A percentile compares a stretch with the other conserved stretches of the same genome.
These are phyloP conservation scores for Porogramme epimiltina DNA, from an alignment of 1,284 basidiomycete species.

Conservation along the genomic window DNA sequence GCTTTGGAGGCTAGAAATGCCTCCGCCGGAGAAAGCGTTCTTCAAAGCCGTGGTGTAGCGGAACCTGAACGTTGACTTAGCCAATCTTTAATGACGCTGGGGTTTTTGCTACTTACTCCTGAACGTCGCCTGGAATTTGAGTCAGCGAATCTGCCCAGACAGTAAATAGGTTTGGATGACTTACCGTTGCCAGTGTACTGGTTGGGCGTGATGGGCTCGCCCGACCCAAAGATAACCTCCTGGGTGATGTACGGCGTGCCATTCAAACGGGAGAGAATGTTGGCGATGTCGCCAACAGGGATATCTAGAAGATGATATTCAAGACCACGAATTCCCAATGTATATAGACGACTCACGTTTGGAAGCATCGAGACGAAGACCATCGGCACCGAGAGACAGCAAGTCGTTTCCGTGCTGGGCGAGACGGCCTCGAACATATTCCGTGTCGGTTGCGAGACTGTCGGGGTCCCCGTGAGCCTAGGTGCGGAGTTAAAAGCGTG, in stretches of 20 bases:
- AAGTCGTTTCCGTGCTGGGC: constrained; percentile 64
- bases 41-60: constrained; percentile 56
- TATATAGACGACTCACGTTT: constrained; percentile 48
- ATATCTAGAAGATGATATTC: constrained; percentile 46
- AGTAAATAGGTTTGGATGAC: no score
- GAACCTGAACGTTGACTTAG: constrained; percentile 44
- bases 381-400: constrained; percentile 62
- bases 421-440: constrained; percentile 54
- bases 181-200: constrained; percentile 56
- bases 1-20: constrained; percentile 54
- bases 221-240: constrained; percentile 55
- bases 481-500: neutral
- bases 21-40: constrained; percentile 51
- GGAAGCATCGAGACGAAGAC: constrained; percentile 66
- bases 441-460: constrained; percentile 62
- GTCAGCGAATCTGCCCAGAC: neutral
- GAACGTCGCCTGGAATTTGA: constrained; percentile 53
- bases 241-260: constrained; percentile 55
- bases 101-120: constrained; percentile 58
- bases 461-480: neutral
- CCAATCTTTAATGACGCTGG: no score
- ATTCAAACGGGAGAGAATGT: constrained; percentile 50
- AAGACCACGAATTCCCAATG: neutral
- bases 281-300: constrained; percentile 49
- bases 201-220: constrained; percentile 54